Conservation (phyloP, 345 rosid genomes). For the Ceriops zippeliana region DNA sequence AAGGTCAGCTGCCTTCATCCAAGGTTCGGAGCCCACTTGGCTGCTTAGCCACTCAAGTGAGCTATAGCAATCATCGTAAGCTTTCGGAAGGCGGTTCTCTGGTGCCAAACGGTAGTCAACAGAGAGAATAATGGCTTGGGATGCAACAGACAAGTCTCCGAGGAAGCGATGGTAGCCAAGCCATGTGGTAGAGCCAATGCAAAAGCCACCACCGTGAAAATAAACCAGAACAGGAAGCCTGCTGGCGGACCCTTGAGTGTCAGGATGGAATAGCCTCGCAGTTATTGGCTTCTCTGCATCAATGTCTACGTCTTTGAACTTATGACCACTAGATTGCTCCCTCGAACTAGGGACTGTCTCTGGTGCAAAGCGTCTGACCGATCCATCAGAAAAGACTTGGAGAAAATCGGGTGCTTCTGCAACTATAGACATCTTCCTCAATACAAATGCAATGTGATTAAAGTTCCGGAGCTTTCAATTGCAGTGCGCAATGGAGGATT, state of each 20-base stretch:
- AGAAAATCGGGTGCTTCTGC: constrained; percentile 52
- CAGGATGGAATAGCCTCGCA: constrained; percentile 50
- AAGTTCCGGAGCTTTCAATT: too few relatives aligned
- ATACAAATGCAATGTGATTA: too few relatives aligned
- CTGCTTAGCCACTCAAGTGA: constrained; percentile 46
- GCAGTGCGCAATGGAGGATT: not conserved
- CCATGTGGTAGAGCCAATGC: constrained; percentile 60
- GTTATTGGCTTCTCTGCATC: constrained; percentile 41
- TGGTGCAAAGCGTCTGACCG: constrained; percentile 41
- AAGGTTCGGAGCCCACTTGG: constrained; percentile 35
- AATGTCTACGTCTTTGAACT: constrained; percentile 43
- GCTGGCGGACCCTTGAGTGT: not conserved
- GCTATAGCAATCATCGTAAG: constrained; percentile 52
- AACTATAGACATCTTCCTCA: constrained; percentile 33
- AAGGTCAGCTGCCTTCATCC: constrained; percentile 44
- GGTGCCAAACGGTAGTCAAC: constrained; percentile 63
- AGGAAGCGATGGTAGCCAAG: constrained; percentile 62
- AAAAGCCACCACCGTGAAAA: constrained; percentile 69
- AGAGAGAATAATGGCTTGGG: constrained; percentile 39
- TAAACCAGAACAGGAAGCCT: constrained; percentile 45
- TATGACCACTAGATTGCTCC: constrained; percentile 30
- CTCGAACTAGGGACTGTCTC: constrained; percentile 32
- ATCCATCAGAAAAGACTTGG: constrained; percentile 56
- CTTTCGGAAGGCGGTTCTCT: constrained; percentile 48
- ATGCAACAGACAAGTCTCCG: constrained; percentile 43